Percentiles rank a stretch among this genome's conserved stretches.
Conservation (phyloP, 1,284 basidiomycete genomes). For the Rhodotorula sp. region DNA sequence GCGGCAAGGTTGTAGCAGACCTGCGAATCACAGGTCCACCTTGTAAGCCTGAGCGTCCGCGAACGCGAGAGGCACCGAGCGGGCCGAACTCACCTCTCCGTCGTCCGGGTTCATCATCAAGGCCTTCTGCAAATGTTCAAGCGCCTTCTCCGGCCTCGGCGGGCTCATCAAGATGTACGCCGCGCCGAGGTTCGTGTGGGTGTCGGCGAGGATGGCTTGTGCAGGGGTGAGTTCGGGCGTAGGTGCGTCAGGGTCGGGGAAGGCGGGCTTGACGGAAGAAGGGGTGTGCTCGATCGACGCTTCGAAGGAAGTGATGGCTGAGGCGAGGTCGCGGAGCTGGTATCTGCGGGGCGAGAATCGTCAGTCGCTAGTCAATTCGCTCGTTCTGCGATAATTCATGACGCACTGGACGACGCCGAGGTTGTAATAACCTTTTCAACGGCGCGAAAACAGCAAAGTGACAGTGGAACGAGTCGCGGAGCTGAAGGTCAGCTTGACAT, state of each 20-base stretch:
- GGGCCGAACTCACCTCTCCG: constrained; percentile 22
- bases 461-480: neutral
- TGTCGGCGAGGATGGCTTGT: constrained; percentile 35
- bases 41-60: neutral
- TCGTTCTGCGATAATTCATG: neutral
- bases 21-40: neutral
- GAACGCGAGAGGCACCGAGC: neutral
- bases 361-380: no score
- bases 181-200: constrained; percentile 40
- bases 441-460: no score
- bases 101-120: constrained; percentile 40
- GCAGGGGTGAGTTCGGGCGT: constrained; percentile 27
- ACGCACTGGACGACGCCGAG: constrained; percentile 40
- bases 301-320: constrained; percentile 35
- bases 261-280: constrained; percentile 6
- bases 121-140: constrained; percentile 38
- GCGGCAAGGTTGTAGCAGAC: constrained; percentile 39
- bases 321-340: constrained; percentile 25
- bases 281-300: constrained; percentile 23
- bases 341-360: constrained; percentile 25
- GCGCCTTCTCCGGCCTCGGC: constrained; percentile 33
- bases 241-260: constrained; percentile 15
- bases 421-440: constrained; percentile 35
- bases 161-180: constrained; percentile 37
- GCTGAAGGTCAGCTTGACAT: no score